A percentile compares a stretch with the other conserved stretches of the same genome.
These are phyloP conservation scores for Colletotrichum truncatum DNA, from an alignment of 2,329 filamentous ascomycete species.

Conservation along the genomic window DNA sequence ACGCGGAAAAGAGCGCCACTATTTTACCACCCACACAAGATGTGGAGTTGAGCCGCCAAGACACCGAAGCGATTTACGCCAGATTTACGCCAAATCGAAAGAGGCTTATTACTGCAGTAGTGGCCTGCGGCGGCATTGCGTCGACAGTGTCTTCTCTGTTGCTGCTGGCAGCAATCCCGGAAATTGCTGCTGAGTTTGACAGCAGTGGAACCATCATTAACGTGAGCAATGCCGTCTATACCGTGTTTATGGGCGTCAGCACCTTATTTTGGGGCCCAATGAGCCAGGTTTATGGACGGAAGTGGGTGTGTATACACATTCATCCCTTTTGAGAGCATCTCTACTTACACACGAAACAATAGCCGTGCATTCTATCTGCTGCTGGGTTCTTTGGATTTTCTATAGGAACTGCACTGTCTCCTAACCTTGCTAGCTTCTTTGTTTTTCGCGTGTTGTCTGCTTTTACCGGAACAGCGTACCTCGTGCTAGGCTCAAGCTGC, in stretches of 20 bases:
- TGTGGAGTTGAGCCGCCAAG: conserved; percentile 14
- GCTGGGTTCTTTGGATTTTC: conserved; percentile 69
- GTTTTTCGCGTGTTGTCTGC: conserved; percentile 75
- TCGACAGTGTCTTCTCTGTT: conserved; percentile 38
- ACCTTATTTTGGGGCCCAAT: conserved; percentile 74
- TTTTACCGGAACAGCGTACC: conserved; percentile 74
- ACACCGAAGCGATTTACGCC: conserved; percentile 20
- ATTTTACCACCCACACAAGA: conserved; percentile 7
- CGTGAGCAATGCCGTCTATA: conserved; percentile 75
- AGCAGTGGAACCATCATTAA: conserved; percentile 76
- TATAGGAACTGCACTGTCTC: conserved; percentile 72
- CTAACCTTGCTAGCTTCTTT: conserved; percentile 73
- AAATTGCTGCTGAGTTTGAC: conserved; percentile 72
- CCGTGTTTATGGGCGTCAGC: conserved; percentile 75
- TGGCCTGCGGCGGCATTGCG: conserved; percentile 19
- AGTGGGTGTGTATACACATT: conserved; percentile 47
- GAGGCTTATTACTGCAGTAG: conserved; percentile 16
- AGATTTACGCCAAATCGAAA: conserved; percentile 10
- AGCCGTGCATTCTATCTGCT: conserved; percentile 33
- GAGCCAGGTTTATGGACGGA: conserved; percentile 65
- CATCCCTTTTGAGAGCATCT: conserved; percentile 25
- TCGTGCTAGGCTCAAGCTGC: conserved; percentile 72
- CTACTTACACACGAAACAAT: not conserved
- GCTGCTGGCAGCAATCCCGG: conserved; percentile 77
- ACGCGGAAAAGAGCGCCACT: conserved; percentile 15